phyloP scores from a whole-genome alignment of 1,284 basidiomycete species.

The Hemileia vastatrix region DNA sequence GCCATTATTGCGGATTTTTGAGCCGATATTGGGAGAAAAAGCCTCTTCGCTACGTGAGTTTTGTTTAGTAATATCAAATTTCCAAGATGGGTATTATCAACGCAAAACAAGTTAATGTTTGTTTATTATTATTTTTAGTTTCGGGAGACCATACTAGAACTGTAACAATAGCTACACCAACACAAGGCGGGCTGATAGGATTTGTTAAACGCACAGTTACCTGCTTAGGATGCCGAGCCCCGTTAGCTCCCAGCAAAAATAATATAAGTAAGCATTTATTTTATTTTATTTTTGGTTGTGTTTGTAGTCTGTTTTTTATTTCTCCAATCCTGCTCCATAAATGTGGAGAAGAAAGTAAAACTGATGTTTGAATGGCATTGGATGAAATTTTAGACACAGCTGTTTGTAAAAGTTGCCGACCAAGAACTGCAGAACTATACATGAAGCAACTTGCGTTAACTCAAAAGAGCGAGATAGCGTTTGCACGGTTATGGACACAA shows the following conservation, averaged over 20 bases:
- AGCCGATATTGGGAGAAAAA: conserved; percentile 88
- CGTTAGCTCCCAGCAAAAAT: conserved; percentile 58
- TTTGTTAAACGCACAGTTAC: conserved; percentile 88
- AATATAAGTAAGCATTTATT: conserved; percentile 55
- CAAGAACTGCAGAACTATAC: conserved; percentile 73
- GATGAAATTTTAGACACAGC: conserved; percentile 58
- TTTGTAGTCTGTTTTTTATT: conserved; percentile 8
- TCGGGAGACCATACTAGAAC: conserved; percentile 85
- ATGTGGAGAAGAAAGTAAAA: neutral
- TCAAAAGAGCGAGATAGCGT: conserved; percentile 73
- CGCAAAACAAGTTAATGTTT: no score
- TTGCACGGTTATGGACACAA: conserved; percentile 89
- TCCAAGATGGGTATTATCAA: no score
- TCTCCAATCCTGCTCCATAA: neutral
- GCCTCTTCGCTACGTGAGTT: conserved; percentile 66
- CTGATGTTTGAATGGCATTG: conserved; percentile 5
- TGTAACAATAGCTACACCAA: conserved; percentile 75
- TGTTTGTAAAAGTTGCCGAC: conserved; percentile 82
- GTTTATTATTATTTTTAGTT: conserved; percentile 51
- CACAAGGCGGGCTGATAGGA: conserved; percentile 89
- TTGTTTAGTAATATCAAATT: neutral
- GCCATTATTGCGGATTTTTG: conserved; percentile 88
- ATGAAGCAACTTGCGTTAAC: conserved; percentile 69
- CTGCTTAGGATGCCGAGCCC: conserved; percentile 85
- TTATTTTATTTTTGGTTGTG: conserved; percentile 20